Evolutionary conservation across 331 rosid species (phyloP), one percentile per base, ranked within the genome.

Genomic region (Malus hybrid): DNA sequence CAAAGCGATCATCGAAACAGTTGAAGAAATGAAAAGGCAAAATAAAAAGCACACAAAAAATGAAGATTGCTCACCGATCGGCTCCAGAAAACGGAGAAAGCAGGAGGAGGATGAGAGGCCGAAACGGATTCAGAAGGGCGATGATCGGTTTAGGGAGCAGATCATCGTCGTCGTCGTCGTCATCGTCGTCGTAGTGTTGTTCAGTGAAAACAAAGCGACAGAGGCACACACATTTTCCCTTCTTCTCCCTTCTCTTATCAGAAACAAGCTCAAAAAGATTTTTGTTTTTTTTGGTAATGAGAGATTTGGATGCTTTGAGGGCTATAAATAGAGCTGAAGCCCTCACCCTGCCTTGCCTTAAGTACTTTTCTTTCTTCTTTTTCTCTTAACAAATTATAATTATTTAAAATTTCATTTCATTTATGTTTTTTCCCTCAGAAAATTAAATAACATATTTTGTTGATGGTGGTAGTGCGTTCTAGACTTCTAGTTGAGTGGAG

Each of bases 31-130:
- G 36, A 32, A 0, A 27, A 20, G 10, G 10, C 50, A 4, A 65
- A 22, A 61, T 5, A 18, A 15, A 5, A 74, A 31, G 31, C 13
- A 10, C 4, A 10, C 12, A 39, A 10, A 39, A 12, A n/a, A 73
- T 63, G 60, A 64, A 52, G 50, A 66, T 24, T 69, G 74, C 91
- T 81, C 82, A 84, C 88, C 71, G 88, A 87, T 87, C 89, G 90
- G 78, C 56, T 32, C 44, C 27, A 69, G 15, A 62, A 44, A 73
- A 74, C 65, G 34, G 71, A 59, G 29, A 36, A 84, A 80, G 28
- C 19, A 46, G 44, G 10, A 84, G 64, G 88, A 84, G 59, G 88
- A 90, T 84, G 85, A 86, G 89, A 69, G 15, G 65, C 80, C 2
- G 77, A 32, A 59, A 9, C 18, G 65, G 54, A 11, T 60, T 44